Evolutionary conservation across 305 asterid genomes (phyloP), one percentile per base, ranked within the genome.

Genomic region (Withania somnifera): DNA sequence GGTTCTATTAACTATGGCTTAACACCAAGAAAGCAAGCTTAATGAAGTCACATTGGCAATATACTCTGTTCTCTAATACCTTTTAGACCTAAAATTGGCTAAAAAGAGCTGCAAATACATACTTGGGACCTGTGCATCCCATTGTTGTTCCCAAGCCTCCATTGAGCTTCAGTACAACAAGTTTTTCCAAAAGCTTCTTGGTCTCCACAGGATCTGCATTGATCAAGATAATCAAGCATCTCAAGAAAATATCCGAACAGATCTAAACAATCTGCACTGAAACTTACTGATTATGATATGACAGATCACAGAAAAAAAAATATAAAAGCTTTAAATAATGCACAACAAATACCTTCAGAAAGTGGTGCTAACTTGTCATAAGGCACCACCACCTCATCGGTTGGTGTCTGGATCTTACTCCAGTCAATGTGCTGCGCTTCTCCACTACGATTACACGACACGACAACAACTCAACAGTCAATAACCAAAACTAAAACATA

Each of bases 41-140:
- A 75, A 17, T 17, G 26, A 45, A 47, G 58, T 26, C 26, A 5
- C 8, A 0, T 24, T 47, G 45, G 5, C 60, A 73, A 26, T 24
- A 47, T 14, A 73, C 10, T 73, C 57, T 24, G 42, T 47, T 15
- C 20, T 26, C 60, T 3, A 14, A 7, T 0, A 73, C 19, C 11
- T 40, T 9, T 14, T 2, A 50, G 42, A 11, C 80, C 28, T 26
- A 11, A 50, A 75, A 75, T 47, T 50, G 45, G 63, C 63, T 9
- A 75, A 47, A 42, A 45, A 71, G 34, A 24, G 11, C 63, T 50
- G 80, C 47, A 50, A 24, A 32, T 47, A 34, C 93, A 77, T 92
- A 93, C 98, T 95, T 94, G 57, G 99, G 99, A 52, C 99, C 99
- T 17, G 97, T 95, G 87, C 98, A 95, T 9, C 99, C 99, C 99